phyloP scores from a whole-genome alignment of 495 filamentous ascomycete species.

The Bryoglossum gracile region DNA sequence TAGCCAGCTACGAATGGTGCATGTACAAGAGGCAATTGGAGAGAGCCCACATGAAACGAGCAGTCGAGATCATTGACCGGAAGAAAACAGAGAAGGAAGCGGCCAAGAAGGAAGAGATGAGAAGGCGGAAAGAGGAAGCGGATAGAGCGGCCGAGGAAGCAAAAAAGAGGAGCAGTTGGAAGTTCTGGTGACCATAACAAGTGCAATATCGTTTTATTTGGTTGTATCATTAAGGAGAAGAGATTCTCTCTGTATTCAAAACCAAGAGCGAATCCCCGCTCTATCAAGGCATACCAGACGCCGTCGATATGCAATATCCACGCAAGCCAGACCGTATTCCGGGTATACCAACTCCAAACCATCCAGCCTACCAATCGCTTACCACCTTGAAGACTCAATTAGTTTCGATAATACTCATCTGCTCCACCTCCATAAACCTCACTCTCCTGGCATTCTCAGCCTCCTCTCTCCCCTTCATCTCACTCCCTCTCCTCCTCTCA shows the following conservation, averaged over 20 bases:
- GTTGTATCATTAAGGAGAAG: neutral
- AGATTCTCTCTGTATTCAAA: neutral
- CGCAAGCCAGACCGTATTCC: neutral
- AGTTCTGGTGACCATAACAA: constrained; percentile 43
- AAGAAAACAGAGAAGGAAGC: constrained; percentile 60
- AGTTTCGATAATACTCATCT: constrained; percentile 6
- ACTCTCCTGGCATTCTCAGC: constrained; percentile 16
- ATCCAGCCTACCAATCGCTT: neutral
- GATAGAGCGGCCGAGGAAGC: constrained; percentile 31
- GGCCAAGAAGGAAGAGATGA: constrained; percentile 45
- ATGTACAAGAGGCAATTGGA: constrained; percentile 62
- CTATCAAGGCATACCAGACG: neutral
- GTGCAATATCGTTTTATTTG: constrained; percentile 7
- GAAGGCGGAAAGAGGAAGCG: constrained; percentile 38
- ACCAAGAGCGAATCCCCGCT: neutral
- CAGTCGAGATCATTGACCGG: constrained; percentile 70
- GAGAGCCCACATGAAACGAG: constrained; percentile 68
- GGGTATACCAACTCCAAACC: neutral
- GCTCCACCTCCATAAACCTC: constrained; percentile 24
- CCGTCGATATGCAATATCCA: neutral
- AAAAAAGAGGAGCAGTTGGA: constrained; percentile 37
- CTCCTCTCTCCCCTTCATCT: constrained; percentile 11
- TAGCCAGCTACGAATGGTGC: constrained; percentile 74
- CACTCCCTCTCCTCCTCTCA: constrained; percentile 48
- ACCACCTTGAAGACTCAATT: neutral